These are phyloP conservation scores for Pleurostoma richardsiae DNA, from an alignment of 2,329 filamentous ascomycete species.

Conservation along the genomic window DNA sequence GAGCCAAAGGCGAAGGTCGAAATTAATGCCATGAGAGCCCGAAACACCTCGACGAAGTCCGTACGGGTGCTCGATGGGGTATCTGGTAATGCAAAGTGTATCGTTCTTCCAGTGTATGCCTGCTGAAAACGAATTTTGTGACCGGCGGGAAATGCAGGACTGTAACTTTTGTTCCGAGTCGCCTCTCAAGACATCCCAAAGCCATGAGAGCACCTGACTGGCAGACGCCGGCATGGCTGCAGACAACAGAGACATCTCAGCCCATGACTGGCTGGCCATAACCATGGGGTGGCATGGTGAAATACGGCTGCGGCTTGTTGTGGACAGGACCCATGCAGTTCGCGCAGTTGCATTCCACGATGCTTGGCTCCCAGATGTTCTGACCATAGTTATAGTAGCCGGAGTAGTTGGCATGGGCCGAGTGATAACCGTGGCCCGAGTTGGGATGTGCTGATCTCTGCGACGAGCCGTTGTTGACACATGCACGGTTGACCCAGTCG, in stretches of 20 bases:
- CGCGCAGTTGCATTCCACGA: slow-evolving; percentile 44
- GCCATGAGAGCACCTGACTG: background rate
- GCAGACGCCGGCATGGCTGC: too few relatives aligned
- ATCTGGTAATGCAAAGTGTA: background rate
- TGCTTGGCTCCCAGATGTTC: slow-evolving; percentile 45
- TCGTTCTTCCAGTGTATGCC: background rate
- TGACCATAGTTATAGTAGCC: slow-evolving; percentile 40
- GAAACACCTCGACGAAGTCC: background rate
- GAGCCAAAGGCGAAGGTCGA: background rate
- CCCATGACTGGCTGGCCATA: slow-evolving; percentile 54
- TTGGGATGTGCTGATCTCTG: slow-evolving; percentile 33
- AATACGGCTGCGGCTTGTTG: slow-evolving; percentile 41
- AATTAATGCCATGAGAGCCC: background rate
- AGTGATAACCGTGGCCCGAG: slow-evolving; percentile 26
- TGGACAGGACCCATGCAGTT: slow-evolving; percentile 36
- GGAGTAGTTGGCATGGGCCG: slow-evolving; percentile 31
- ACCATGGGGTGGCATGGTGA: slow-evolving; percentile 30
- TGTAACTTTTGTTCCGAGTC: background rate
- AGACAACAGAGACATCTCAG: slow-evolving; percentile 17
- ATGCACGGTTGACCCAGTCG: slow-evolving; percentile 47
- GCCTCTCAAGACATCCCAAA: background rate
- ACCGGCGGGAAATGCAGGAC: background rate
- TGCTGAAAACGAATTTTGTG: background rate
- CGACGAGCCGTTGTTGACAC: slow-evolving; percentile 30
- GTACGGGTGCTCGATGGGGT: background rate